Conservation (phyloP, 2,329 filamentous ascomycete species). For the Pseudofabraea citricarpa region DNA sequence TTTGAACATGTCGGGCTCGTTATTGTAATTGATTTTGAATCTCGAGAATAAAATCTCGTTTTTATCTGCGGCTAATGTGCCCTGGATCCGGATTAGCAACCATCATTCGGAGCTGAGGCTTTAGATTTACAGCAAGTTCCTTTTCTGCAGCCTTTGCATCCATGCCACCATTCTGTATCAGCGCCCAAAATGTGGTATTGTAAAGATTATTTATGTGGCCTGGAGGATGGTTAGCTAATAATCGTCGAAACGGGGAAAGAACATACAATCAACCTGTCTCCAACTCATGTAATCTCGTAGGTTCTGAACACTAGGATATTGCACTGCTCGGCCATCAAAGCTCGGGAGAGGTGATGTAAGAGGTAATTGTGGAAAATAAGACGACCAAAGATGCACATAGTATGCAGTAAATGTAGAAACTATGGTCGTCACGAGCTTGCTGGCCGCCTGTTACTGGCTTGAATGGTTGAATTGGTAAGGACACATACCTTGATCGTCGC, state of each 20-base stretch:
- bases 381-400: slow-evolving; percentile 78
- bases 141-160: slow-evolving; percentile 75
- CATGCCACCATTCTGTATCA: slow-evolving; percentile 75
- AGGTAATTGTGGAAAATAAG: slow-evolving; percentile 66
- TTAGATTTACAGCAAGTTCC: slow-evolving; percentile 60
- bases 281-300: slow-evolving; percentile 94
- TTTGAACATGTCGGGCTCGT: slow-evolving; percentile 85
- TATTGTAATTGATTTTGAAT: slow-evolving; percentile 96
- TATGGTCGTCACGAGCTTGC: slow-evolving; percentile 86
- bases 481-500: slow-evolving; percentile 65
- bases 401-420: slow-evolving; percentile 92
- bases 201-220: slow-evolving; percentile 98
- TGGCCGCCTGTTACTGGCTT: slow-evolving; percentile 31
- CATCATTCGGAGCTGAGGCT: neutral
- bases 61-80: slow-evolving; percentile 81
- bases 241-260: too few species aligned
- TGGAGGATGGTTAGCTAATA: slow-evolving; percentile 29
- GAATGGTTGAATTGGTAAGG: neutral
- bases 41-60: slow-evolving; percentile 90
- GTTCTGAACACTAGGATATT: slow-evolving; percentile 79
- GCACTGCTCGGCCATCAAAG: slow-evolving; percentile 88
- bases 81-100: slow-evolving; percentile 42
- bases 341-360: slow-evolving; percentile 74
- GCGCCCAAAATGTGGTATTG: slow-evolving; percentile 92
- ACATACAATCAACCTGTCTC: slow-evolving; percentile 90